Base-by-base conservation (phyloP, 2,329 filamentous ascomycete species). In the Ambrosiella beaveri region DNA sequence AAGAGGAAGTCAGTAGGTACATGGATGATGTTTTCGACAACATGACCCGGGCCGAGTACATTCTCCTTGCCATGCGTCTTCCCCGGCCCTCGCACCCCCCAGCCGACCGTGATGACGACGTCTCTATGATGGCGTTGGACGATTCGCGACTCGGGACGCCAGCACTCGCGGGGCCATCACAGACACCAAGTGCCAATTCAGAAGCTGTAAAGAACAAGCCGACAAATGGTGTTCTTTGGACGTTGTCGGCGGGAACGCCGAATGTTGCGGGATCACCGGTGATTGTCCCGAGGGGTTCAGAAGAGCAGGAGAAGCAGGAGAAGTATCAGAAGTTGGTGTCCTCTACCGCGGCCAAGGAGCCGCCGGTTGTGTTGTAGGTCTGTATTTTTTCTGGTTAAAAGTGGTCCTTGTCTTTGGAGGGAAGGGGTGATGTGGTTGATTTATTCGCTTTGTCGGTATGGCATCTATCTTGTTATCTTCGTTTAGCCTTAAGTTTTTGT, bases 11-110 rank as follows among this genome's bases (percentile, higher is more conserved):
- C 19, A 71, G 72, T 53, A 73, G 77, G 51, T 84, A 85, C 63
- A 85, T 86, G 82, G 78, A 85, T 65, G 78, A 84, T 64, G 72
- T 85, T 4, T 85, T 85, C 81, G 76, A 79, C 60, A 82, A 78
- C 62, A 83, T 81, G 75, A 84, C 80, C 7, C 74, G 82, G 39
- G 81, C 80, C 12, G 81, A 85, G 67, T 85, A 84, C 64, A 73
- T 85, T 3, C 68, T 85, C 19, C 70, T 85, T 36, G 82, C 82
- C 9, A 85, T 85, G 81, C 75, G 80, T 53, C 71, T 86, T 12
- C 81, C 81, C 0, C 74, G 74, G 54, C 56, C 56, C 13, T 5
- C 6, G 67, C 62, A 13, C 62, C 62, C 6, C 63, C 65, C 70
- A 1, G 66, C 65, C 39, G 57, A 57, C 37, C n/a, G 56, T 7